Evolutionary conservation across 176 grass and related monocot species (phyloP).

Genomic region (Avena eriantha): DNA sequence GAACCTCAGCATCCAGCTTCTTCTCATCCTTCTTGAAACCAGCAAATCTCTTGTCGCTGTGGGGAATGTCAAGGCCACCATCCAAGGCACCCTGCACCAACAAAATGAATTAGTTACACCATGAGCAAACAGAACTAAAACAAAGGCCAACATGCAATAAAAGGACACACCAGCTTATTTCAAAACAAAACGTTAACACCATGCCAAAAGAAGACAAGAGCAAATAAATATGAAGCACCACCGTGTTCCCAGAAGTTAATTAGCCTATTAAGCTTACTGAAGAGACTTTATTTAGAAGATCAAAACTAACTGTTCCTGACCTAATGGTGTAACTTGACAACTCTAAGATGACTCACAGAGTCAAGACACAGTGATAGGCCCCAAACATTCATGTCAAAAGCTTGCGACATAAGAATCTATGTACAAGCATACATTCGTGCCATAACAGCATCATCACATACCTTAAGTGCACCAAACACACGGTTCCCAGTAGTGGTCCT

Average conservation of each 20-base stretch:
- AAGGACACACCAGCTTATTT: neutral
- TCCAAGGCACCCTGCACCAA: constrained; percentile 60
- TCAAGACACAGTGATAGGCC: too few relatives aligned
- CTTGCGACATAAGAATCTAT: neutral
- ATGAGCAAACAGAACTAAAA: neutral
- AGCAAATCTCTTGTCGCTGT: constrained; percentile 75
- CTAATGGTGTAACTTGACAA: too few relatives aligned
- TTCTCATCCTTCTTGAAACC: constrained; percentile 73
- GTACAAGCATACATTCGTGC: neutral
- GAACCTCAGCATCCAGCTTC: constrained; percentile 60
- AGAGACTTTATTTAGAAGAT: neutral
- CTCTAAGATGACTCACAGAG: neutral
- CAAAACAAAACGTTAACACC: neutral
- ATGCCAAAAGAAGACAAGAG: neutral
- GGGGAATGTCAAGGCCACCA: constrained; percentile 71
- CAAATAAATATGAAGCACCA: neutral
- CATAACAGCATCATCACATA: constrained; percentile 6
- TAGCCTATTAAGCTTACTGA: neutral
- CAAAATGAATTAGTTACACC: neutral
- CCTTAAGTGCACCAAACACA: constrained; percentile 77
- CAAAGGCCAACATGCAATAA: neutral
- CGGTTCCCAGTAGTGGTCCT: constrained; percentile 79
- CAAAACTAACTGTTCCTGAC: neutral
- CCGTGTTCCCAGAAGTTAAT: neutral
- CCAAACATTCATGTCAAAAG: neutral